phyloP scores from a whole-genome alignment of 306 rosid species.

The Cicer yamashitae region DNA sequence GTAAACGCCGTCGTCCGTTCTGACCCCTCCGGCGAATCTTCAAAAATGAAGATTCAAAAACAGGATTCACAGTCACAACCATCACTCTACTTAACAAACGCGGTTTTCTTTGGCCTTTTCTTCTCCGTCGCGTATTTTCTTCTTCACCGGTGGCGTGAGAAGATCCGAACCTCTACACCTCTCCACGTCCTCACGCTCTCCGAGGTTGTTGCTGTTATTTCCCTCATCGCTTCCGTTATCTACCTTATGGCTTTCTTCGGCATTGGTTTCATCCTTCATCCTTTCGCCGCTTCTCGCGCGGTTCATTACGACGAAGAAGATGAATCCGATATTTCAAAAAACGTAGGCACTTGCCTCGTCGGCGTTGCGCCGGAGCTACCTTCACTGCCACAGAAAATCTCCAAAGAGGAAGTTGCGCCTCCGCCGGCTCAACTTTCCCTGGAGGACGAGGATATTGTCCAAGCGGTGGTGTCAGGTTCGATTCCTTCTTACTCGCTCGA shows the following conservation, averaged over 20 bases:
- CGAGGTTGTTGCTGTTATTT: slow-evolving; percentile 64
- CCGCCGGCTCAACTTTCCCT: slow-evolving; percentile 6
- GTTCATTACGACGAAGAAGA: slow-evolving; percentile 59
- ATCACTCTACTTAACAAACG: slow-evolving; percentile 57
- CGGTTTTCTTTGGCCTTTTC: slow-evolving; percentile 67
- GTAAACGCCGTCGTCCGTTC: neutral
- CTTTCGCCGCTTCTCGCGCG: slow-evolving; percentile 57
- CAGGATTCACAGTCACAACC: slow-evolving; percentile 38
- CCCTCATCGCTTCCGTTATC: slow-evolving; percentile 71
- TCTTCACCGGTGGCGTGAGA: slow-evolving; percentile 85
- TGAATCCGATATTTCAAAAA: slow-evolving; percentile 45
- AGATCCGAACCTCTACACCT: slow-evolving; percentile 84
- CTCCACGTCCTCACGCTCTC: slow-evolving; percentile 73
- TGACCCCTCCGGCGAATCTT: slow-evolving; percentile 28
- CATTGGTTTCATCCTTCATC: slow-evolving; percentile 69
- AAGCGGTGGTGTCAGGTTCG: slow-evolving; percentile 61
- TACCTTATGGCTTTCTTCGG: slow-evolving; percentile 88
- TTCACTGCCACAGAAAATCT: slow-evolving; percentile 34
- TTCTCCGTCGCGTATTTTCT: slow-evolving; percentile 84
- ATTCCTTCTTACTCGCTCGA: slow-evolving; percentile 77
- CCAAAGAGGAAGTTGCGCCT: neutral
- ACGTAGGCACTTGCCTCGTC: slow-evolving; percentile 55
- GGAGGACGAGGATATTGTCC: slow-evolving; percentile 68
- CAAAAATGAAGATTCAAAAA: slow-evolving; percentile 17
- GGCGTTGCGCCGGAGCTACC: slow-evolving; percentile 48